These are phyloP conservation scores for Durusdinium trenchii DNA, from an alignment of 73 alveolate genomes.

Conservation along the genomic window DNA sequence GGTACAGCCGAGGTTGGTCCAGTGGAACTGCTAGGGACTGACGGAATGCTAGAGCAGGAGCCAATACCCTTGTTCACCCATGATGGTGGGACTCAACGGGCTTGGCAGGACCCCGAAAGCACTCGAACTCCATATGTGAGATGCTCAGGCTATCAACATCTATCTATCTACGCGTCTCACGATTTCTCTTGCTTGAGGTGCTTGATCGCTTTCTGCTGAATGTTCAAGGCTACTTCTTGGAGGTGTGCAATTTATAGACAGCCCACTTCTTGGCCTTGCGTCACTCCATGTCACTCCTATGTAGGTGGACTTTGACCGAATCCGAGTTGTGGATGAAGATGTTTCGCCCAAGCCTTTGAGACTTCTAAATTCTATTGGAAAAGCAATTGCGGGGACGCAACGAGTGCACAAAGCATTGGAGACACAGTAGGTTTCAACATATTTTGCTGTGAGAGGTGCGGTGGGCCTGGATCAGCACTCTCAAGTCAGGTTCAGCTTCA, in stretches of 20 bases:
- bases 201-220: slow-evolving; percentile 83
- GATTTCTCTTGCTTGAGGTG: slow-evolving; percentile 1
- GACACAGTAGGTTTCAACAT: background rate
- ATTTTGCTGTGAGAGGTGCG: slow-evolving; percentile 20
- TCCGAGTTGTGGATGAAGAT: slow-evolving; percentile 81
- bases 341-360: background rate
- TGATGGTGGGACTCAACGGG: too few relatives aligned
- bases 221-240: slow-evolving; percentile 66
- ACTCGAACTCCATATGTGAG: slow-evolving; percentile 51
- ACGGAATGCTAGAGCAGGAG: slow-evolving; percentile 67
- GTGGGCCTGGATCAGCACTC: slow-evolving; percentile 76
- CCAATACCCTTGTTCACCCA: too few relatives aligned
- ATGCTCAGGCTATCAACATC: background rate
- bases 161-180: background rate
- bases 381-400: background rate
- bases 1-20: slow-evolving; percentile 63
- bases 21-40: slow-evolving; percentile 48
- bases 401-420: background rate
- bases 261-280: background rate
- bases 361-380: background rate
- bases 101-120: slow-evolving; percentile 54
- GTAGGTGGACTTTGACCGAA: slow-evolving; percentile 84
- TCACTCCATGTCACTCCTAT: background rate
- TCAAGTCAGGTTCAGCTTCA: slow-evolving; percentile 49
- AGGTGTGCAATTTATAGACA: slow-evolving; percentile 1